These are phyloP conservation scores for Penicillium longicatenatum DNA, from an alignment of 495 filamentous ascomycete species.

Conservation along the genomic window DNA sequence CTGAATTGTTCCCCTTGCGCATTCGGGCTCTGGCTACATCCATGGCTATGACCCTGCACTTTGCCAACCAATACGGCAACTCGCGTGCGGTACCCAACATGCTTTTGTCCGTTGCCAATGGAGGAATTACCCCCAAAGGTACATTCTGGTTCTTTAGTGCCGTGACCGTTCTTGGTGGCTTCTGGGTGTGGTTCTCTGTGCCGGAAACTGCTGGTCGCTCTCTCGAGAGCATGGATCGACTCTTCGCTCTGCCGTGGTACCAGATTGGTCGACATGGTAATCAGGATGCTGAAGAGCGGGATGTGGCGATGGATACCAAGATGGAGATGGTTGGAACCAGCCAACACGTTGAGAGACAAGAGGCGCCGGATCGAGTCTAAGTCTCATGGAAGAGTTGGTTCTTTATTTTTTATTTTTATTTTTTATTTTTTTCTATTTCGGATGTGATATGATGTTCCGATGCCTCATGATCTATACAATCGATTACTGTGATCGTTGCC, in stretches of 20 bases:
- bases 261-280: constrained; percentile 64
- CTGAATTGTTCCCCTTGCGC: constrained; percentile 70
- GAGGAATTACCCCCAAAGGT: constrained; percentile 48
- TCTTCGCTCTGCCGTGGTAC: constrained; percentile 70
- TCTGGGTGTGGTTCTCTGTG: constrained; percentile 59
- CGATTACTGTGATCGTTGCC: no score
- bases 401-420: background rate
- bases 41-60: constrained; percentile 59
- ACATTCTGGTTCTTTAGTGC: constrained; percentile 73
- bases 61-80: constrained; percentile 74
- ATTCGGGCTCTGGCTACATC: constrained; percentile 48
- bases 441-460: background rate
- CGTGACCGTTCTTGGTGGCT: constrained; percentile 58
- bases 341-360: constrained; percentile 5
- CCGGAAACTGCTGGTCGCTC: constrained; percentile 46
- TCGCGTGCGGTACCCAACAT: constrained; percentile 58
- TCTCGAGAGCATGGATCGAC: constrained; percentile 60
- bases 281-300: constrained; percentile 52
- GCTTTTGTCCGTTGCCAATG: constrained; percentile 44
- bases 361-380: background rate
- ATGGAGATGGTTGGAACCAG: constrained; percentile 14
- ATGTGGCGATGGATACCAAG: constrained; percentile 37
- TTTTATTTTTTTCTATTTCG: background rate
- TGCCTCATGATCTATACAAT: background rate
- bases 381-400: background rate